A percentile compares a stretch with the other conserved stretches of the same genome.
These are phyloP conservation scores for barrel medic (Medicago truncatula) DNA, from an alignment of 306 rosid species.

Conservation along the genomic window DNA sequence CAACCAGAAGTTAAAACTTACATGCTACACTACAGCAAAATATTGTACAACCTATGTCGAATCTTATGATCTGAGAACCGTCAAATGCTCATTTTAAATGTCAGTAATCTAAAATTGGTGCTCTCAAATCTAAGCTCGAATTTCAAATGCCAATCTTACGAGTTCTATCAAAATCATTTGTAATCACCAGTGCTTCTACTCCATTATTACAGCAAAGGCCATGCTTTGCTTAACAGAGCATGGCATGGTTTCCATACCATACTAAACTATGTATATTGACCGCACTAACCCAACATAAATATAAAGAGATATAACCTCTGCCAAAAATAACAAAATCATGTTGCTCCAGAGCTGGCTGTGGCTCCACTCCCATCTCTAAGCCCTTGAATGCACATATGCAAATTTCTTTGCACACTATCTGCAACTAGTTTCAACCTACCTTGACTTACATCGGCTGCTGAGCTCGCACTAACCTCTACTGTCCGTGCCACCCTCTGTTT, in stretches of 20 bases:
- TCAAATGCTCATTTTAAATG: conserved; percentile 46
- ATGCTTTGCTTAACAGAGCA: conserved; percentile 17
- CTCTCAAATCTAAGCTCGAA: conserved; percentile 40
- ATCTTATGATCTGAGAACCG: conserved; percentile 49
- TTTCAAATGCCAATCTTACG: conserved; percentile 37
- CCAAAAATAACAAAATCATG: conserved; percentile 50
- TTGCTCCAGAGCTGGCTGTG: conserved; percentile 63
- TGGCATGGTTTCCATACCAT: conserved; percentile 24
- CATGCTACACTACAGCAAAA: conserved; percentile 43
- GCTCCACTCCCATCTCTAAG: conserved; percentile 77
- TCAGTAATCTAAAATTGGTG: conserved; percentile 45
- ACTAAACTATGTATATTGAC: conserved; percentile 39
- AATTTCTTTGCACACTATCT: conserved; percentile 82
- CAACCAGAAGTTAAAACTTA: conserved; percentile 41
- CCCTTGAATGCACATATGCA: conserved; percentile 84
- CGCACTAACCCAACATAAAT: conserved; percentile 38
- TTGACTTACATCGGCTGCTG: conserved; percentile 74
- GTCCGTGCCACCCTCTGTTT: conserved; percentile 73
- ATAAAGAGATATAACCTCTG: conserved; percentile 35
- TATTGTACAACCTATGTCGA: conserved; percentile 59
- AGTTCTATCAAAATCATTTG: conserved; percentile 33
- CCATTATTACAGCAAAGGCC: conserved; percentile 42
- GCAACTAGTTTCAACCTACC: conserved; percentile 94
- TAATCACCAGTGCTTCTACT: conserved; percentile 34
- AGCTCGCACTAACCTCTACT: conserved; percentile 68